Base-by-base conservation (phyloP, 1,284 basidiomycete species). In the Tylopilus sp. region DNA sequence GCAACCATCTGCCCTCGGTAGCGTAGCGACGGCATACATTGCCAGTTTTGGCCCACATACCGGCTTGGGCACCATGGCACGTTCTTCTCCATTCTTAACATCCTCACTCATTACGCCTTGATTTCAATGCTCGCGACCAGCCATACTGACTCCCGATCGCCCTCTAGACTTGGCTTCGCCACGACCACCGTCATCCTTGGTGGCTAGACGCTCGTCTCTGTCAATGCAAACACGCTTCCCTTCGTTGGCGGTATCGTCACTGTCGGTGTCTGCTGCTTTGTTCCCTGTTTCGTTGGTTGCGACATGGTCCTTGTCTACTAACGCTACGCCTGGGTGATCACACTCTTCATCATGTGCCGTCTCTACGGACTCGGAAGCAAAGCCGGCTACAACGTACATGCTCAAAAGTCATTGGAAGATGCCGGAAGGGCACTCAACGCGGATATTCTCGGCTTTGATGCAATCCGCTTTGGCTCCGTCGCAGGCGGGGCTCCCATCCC, bases 41-140 rank as follows among this genome's bases (percentile, higher is more conserved):
- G 76, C 81, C 12, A 79, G 73, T 1, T 72, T 86, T n/a, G 83
- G 83, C 0, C 81, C 82, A 1, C 66, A 71, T 54, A 77, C 78
- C 0, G 84, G 84, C 7, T 62, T 86, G 42, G 72, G 83, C 6
- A 84, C 82, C 1, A 84, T 11, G 74, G 77, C 1, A 73, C 71
- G 9, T 69, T 84, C 46, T 81, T 80, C 57, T 76, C 79, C 9
- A 55, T 84, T 41, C 61, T 84, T 8, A 84, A 82, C 57, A 78
- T 82, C 54, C 61, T 82, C 29, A 78, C 76, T 2, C 77, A 79
- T 73, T 79, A 55, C 46, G 69, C 58, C 6, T 26, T 39, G 25
- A 7, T 37, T 41, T 18, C 16, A 3, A 2, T 35, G 7, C 2
- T 3, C 33, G 19, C 19, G 15, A n/a, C 19, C 10, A 16, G 12